A percentile compares a stretch with the other conserved stretches of the same genome.
phyloP scores from a whole-genome alignment of 2,329 filamentous ascomycete genomes.

The Lecanicillium sp. region DNA sequence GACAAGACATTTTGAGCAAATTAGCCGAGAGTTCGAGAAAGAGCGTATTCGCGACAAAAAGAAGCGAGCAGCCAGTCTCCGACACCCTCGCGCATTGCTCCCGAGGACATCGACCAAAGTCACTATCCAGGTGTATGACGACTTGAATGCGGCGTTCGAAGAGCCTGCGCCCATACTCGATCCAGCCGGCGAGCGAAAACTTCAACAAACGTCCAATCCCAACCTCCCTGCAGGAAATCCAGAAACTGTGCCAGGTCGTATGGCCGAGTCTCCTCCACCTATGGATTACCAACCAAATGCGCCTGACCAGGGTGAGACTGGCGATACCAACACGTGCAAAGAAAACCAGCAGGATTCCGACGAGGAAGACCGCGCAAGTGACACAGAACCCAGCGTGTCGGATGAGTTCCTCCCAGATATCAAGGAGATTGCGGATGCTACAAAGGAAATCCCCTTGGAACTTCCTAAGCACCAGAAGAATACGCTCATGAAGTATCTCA shows the following conservation, averaged over 20 bases:
- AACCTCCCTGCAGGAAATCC: conserved; percentile 2
- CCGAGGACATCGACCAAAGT: conserved; percentile 91
- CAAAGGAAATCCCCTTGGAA: conserved; percentile 58
- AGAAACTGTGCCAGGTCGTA: conserved; percentile 14
- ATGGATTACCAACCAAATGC: conserved; percentile 19
- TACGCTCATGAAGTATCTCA: conserved; percentile 89
- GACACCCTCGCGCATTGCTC: conserved; percentile 68
- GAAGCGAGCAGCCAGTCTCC: conserved; percentile 70
- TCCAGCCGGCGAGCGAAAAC: conserved; percentile 29
- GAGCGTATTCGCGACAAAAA: conserved; percentile 82
- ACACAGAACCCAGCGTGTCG: conserved; percentile 62
- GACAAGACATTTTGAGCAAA: conserved; percentile 91
- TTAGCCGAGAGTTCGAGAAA: conserved; percentile 94
- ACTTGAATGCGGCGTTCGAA: conserved; percentile 87
- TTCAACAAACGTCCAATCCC: conserved; percentile 17
- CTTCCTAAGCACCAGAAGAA: conserved; percentile 89
- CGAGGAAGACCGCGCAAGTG: conserved; percentile 62
- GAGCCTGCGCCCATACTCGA: conserved; percentile 66
- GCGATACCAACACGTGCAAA: conserved; percentile 24
- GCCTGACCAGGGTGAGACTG: conserved; percentile 25
- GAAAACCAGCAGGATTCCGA: conserved; percentile 56
- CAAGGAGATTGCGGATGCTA: conserved; percentile 57
- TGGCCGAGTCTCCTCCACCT: conserved; percentile 19
- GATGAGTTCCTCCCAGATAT: conserved; percentile 63
- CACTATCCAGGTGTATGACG: conserved; percentile 91